These are phyloP conservation scores for Citeromyces matritensis DNA, from an alignment of 805 yeast species.

Conservation along the genomic window DNA sequence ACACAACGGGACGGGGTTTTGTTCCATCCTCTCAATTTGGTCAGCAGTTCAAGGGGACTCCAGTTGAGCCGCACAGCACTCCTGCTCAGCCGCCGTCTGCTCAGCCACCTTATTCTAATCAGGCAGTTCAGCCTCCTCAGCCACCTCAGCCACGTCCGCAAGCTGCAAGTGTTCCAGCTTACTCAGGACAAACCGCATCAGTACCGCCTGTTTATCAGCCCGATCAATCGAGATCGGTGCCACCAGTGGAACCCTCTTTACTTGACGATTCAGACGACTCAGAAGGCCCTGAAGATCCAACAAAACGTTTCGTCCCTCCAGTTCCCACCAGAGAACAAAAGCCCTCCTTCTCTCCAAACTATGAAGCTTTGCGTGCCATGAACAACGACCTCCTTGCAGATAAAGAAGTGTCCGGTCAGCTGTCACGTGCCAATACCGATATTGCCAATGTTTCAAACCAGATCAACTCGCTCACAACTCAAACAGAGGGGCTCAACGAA, in stretches of 20 bases:
- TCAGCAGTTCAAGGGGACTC: slow-evolving; percentile 44
- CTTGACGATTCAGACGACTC: slow-evolving; percentile 17
- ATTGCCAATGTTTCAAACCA: slow-evolving; percentile 80
- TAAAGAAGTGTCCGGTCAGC: slow-evolving; percentile 42
- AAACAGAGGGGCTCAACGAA: slow-evolving; percentile 54
- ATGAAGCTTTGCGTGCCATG: slow-evolving; percentile 29
- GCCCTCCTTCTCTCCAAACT: slow-evolving; percentile 24
- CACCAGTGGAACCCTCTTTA: slow-evolving; percentile 12
- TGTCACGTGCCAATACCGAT: slow-evolving; percentile 71
- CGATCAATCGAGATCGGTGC: slow-evolving; percentile 12
- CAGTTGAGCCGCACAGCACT: no score
- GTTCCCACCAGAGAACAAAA: slow-evolving; percentile 19
- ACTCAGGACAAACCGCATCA: no score
- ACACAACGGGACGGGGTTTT: slow-evolving; percentile 24
- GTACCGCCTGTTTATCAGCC: no score
- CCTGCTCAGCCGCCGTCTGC: no score
- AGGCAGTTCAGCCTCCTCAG: slow-evolving; percentile 1
- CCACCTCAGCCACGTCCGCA: no score
- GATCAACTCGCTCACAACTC: slow-evolving; percentile 61
- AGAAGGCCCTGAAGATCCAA: slow-evolving; percentile 16
- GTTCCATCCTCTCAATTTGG: slow-evolving; percentile 83
- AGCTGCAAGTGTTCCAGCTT: no score
- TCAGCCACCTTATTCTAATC: background rate
- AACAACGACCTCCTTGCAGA: slow-evolving; percentile 37
- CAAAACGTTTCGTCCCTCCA: slow-evolving; percentile 11